Base-by-base conservation (phyloP, 768 basidiomycete genomes). In the Leccinellum rugosiceps region DNA sequence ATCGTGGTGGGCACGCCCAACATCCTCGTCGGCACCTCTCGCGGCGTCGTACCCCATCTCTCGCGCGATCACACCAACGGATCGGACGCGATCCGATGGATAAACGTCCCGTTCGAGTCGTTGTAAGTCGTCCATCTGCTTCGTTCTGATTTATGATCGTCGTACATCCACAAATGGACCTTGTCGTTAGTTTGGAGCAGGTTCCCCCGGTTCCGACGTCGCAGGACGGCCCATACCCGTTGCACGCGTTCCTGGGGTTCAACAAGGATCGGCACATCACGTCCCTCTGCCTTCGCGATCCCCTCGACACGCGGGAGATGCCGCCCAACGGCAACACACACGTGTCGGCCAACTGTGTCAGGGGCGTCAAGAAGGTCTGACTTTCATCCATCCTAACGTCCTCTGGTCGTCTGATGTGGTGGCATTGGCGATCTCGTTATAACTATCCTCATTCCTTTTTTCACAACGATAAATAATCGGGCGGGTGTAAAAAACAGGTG, bases 71-170 rank as follows among this genome's bases (percentile, higher is more conserved):
- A 88, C 55, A 70, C 78, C 23, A 64, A 65, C 19, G 60, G 62
- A 28, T 81, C 81, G 1, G 62, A 72, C 9, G 77, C 83, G 1
- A 79, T 90, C 31, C 77, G 70, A 56, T 89, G 87, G 82, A 70
- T 88, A 0, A 80, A 88, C 58, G 73, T 92, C 0, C 84, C 90
- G 1, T 92, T 92, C 65, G 91, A 93, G 72, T 80, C 85, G 19
- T 93, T 92, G 91, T 92, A 72, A 81, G 86, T 79, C 23, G 23
- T 11, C 4, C 35, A 1, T 19, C n/a, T 41, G n/a, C 14, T 23
- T 28, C 1, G 58, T 31, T 30, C 9, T 15, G 44, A 17, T 23
- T 38, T 43, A 1, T 21, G 31, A 11, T 38, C 23, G 23, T 53
- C 11, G n/a, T 17, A n/a, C 17, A 38, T 38, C 4, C 35, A 15